phyloP scores from a whole-genome alignment of 106 monocot species.

The Narthecium ossifragum region DNA sequence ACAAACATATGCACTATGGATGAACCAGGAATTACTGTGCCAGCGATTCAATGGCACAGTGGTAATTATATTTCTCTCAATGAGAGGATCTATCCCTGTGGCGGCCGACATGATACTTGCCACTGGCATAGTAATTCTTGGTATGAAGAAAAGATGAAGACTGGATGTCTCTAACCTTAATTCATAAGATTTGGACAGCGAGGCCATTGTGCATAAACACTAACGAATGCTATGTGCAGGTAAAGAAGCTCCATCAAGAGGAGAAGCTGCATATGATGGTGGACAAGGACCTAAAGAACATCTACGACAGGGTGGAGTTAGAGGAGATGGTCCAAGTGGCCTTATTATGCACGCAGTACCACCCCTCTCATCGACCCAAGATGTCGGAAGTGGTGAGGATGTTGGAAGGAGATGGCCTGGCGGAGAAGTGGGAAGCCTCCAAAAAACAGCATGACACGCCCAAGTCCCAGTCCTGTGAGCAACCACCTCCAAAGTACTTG shows the following conservation, averaged over 20 bases:
- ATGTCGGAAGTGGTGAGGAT: conserved; percentile 93
- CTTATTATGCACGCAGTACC: conserved; percentile 77
- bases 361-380: conserved; percentile 80
- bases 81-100: no score
- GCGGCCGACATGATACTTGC: no score
- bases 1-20: no score
- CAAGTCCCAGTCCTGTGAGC: conserved; percentile 40
- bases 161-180: no score
- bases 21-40: no score
- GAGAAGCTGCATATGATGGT: conserved; percentile 64
- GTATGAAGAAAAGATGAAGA: no score
- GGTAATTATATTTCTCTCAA: no score
- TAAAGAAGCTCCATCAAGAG: conserved; percentile 84
- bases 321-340: conserved; percentile 98
- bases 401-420: conserved; percentile 93
- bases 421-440: conserved; percentile 87
- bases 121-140: no score
- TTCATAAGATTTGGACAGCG: no score
- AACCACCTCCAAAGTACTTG: conserved; percentile 36
- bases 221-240: conserved; percentile 54
- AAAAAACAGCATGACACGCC: conserved; percentile 50
- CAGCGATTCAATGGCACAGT: no score
- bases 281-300: conserved; percentile 75
- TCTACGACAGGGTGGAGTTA: conserved; percentile 62
- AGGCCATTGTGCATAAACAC: no score